Conservation (phyloP, 192 early-diverging fungal species). For the Mortierella alpina region DNA sequence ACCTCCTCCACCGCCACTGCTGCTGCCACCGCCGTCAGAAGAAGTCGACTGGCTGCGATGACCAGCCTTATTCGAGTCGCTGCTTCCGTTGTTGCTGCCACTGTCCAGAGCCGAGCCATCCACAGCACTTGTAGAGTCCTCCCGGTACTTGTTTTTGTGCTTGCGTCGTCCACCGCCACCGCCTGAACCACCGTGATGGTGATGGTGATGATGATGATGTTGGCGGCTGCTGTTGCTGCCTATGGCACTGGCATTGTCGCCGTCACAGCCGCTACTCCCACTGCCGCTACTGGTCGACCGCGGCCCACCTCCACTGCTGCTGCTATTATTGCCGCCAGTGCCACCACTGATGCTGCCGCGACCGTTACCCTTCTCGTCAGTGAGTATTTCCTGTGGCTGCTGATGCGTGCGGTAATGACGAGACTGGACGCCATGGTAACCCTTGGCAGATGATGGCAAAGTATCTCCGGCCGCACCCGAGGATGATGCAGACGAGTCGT, state of each 20-base stretch:
- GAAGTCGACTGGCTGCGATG: too few species aligned
- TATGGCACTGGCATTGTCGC: background rate
- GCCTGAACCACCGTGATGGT: too few species aligned
- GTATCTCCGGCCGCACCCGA: conserved; percentile 3
- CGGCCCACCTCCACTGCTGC: background rate
- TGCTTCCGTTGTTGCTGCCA: conserved; percentile 7
- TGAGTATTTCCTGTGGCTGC: conserved; percentile 4
- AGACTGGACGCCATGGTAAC: background rate
- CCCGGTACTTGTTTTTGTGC: conserved; percentile 25
- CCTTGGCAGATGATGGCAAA: background rate
- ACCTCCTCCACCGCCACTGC: background rate
- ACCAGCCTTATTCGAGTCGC: too few species aligned
- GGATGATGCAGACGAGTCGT: conserved; percentile 4
- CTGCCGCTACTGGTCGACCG: conserved; percentile 13
- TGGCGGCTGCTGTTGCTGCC: background rate
- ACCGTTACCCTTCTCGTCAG: background rate
- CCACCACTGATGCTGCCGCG: conserved; percentile 3
- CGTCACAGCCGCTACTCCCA: conserved; percentile 6
- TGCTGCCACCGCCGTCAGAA: conserved; percentile 3
- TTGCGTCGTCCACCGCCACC: conserved; percentile 14
- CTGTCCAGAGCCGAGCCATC: background rate
- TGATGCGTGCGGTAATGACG: conserved; percentile 14
- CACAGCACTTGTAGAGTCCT: background rate
- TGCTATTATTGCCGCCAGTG: background rate
- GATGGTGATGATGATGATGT: background rate